These are phyloP conservation scores for Oenanthe javanica DNA, from an alignment of 140 eudicot genomes.

Conservation along the genomic window DNA sequence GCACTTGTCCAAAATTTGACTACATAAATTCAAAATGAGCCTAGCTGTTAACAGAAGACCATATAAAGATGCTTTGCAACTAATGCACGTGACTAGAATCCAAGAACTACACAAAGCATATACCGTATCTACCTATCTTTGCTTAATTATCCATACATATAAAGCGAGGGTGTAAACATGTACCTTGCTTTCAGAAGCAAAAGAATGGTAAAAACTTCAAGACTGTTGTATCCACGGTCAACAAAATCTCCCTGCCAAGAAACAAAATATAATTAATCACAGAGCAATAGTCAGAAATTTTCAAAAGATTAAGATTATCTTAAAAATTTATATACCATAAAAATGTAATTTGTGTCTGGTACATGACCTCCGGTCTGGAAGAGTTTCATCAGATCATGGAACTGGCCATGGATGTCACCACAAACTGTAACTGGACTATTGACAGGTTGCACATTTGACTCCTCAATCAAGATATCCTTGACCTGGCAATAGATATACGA, in stretches of 20 bases:
- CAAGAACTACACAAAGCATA: neutral
- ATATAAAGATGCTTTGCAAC: neutral
- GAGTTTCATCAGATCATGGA: slow-evolving; percentile 64
- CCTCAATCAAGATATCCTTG: slow-evolving; percentile 60
- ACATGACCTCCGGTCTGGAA: slow-evolving; percentile 65
- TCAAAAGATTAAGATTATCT: neutral
- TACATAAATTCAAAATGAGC: neutral
- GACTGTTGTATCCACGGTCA: slow-evolving; percentile 99
- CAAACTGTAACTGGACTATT: slow-evolving; percentile 82
- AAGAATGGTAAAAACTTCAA: slow-evolving; percentile 92
- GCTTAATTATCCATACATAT: slow-evolving; percentile 31
- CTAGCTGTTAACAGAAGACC: neutral
- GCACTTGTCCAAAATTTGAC: neutral
- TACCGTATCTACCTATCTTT: neutral
- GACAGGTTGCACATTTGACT: slow-evolving; percentile 75
- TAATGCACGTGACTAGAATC: neutral
- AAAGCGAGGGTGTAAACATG: neutral
- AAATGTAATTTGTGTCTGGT: slow-evolving; percentile 71
- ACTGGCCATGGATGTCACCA: slow-evolving; percentile 77
- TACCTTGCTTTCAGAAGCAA: slow-evolving; percentile 99
- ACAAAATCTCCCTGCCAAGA: slow-evolving; percentile 88
- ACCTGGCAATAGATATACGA: slow-evolving; percentile 23
- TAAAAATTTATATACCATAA: slow-evolving; percentile 36
- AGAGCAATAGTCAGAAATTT: neutral
- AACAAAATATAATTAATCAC: slow-evolving; percentile 15